These are phyloP conservation scores for sunflower (Helianthus annuus) DNA, from an alignment of 129 eudicot species.

Conservation along the genomic window DNA sequence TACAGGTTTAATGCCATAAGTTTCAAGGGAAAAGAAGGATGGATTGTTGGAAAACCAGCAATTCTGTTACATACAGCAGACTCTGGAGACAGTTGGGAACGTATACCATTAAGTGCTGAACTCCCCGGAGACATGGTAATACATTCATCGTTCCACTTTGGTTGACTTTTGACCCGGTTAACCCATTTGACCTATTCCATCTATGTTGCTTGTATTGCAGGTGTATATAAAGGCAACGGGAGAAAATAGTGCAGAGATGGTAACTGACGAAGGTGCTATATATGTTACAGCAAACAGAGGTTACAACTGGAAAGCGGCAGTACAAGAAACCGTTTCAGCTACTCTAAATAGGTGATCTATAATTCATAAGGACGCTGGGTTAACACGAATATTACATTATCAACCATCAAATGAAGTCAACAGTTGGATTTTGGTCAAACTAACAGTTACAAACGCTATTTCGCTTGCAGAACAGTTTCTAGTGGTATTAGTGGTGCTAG, in stretches of 20 bases:
- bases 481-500: slow-evolving; percentile 99
- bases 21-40: slow-evolving; percentile 93
- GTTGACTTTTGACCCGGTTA: too few relatives aligned
- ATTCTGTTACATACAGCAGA: slow-evolving; percentile 86
- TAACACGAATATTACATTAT: too few relatives aligned
- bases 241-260: slow-evolving; percentile 98
- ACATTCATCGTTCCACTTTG: neutral
- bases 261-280: slow-evolving; percentile 98
- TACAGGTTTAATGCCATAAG: slow-evolving; percentile 92
- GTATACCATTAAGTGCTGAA: slow-evolving; percentile 90
- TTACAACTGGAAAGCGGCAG: slow-evolving; percentile 98
- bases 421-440: slow-evolving; percentile 1
- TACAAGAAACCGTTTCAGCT: slow-evolving; percentile 99
- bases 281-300: slow-evolving; percentile 92
- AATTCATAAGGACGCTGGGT: neutral
- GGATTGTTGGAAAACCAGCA: slow-evolving; percentile 99
- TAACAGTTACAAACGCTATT: slow-evolving; percentile 28
- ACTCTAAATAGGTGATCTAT: slow-evolving; percentile 84
- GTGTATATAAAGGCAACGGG: slow-evolving; percentile 90
- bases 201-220: slow-evolving; percentile 27
- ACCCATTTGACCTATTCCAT: neutral
- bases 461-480: slow-evolving; percentile 96
- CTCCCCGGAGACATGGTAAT: slow-evolving; percentile 98
- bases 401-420: slow-evolving; percentile 10
- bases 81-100: slow-evolving; percentile 92